Evolutionary conservation across 1,284 basidiomycete genomes (phyloP), one percentile per base, ranked within the genome.

Genomic region (Inonotus hispidus): DNA sequence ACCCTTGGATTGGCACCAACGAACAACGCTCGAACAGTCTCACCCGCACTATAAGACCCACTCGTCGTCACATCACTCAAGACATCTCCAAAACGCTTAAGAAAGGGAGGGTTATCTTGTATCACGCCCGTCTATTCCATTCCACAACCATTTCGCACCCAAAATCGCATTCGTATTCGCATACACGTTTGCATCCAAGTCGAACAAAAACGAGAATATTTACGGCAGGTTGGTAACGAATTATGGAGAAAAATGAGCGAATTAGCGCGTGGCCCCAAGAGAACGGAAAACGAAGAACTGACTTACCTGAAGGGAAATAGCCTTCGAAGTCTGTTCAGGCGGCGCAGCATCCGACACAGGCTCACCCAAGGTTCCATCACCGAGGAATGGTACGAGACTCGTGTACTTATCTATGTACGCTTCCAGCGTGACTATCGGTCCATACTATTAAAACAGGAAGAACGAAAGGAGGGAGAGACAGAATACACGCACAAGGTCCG

Each of bases 1-100:
- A 89, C 88, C 71, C 90, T 79, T 0, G 90, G 91, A 71, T 91
- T 90, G 43, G 89, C 90, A 63, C 87, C 89, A 53, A 90, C 83
- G 64, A 93, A 93, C 53, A 79, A 74, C 5, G 80, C 86, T 3
- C 72, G 72, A 43, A 90, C 88, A 11, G 79, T 86, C 27, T 85
- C 76, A 14, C 85, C 83, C 13, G 74, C 76, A 46, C 70, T 72
- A 70, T 90, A 90, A 7, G 82, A 66, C 4, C 77, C 69, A 2
- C 68, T 71, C 0, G 74, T 74, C 10, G 75, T 70, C 25, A 89
- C 88, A 69, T 92, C 83, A n/a, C 75, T 70, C 14, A 87, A 68
- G 3, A 90, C 81, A 27, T 82, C 77, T 35, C 91, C 90, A 67
- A 92, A 92, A 1, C 70, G 74, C 66, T 83, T 79, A 29, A 81